Percentiles rank a stretch among this genome's conserved stretches.
phyloP scores from a whole-genome alignment of 2,329 filamentous ascomycete species.

The Spiromastix sp. region DNA sequence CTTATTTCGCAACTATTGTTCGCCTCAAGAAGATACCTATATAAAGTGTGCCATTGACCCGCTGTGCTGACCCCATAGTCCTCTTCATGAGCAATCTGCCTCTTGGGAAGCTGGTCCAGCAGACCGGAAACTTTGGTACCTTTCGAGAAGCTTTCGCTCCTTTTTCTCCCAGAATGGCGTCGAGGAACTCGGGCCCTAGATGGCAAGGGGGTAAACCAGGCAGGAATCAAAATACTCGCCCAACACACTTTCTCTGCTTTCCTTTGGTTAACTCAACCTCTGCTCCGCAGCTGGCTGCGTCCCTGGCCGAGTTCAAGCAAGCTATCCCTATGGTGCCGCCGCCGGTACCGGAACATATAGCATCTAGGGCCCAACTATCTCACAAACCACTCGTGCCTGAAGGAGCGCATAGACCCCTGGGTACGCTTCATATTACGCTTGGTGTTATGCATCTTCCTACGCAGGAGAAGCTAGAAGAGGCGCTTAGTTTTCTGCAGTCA shows the following conservation, averaged over 20 bases:
- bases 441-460: slow-evolving; percentile 68
- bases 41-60: too few relatives aligned
- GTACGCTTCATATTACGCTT: slow-evolving; percentile 75
- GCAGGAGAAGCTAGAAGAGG: slow-evolving; percentile 38
- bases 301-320: slow-evolving; percentile 50
- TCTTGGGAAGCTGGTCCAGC: not conserved
- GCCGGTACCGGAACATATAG: slow-evolving; percentile 6
- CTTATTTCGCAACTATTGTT: too few relatives aligned
- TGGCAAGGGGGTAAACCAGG: too few relatives aligned
- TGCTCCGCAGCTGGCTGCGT: slow-evolving; percentile 53
- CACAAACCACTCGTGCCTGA: slow-evolving; percentile 43
- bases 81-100: not conserved
- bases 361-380: slow-evolving; percentile 23
- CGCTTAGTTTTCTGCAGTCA: slow-evolving; percentile 33
- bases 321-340: slow-evolving; percentile 34
- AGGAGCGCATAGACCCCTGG: slow-evolving; percentile 62
- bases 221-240: slow-evolving; percentile 15
- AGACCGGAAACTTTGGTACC: not conserved
- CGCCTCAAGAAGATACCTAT: too few relatives aligned
- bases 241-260: slow-evolving; percentile 38
- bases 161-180: slow-evolving; percentile 2
- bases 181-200: slow-evolving; percentile 1
- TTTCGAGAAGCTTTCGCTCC: not conserved
- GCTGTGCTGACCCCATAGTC: too few relatives aligned
- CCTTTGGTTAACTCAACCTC: slow-evolving; percentile 55